Percentiles rank a stretch among this genome's conserved stretches.
phyloP scores from a whole-genome alignment of 192 early-diverging fungal genomes.

The Rhizoclosmatium sp. region DNA sequence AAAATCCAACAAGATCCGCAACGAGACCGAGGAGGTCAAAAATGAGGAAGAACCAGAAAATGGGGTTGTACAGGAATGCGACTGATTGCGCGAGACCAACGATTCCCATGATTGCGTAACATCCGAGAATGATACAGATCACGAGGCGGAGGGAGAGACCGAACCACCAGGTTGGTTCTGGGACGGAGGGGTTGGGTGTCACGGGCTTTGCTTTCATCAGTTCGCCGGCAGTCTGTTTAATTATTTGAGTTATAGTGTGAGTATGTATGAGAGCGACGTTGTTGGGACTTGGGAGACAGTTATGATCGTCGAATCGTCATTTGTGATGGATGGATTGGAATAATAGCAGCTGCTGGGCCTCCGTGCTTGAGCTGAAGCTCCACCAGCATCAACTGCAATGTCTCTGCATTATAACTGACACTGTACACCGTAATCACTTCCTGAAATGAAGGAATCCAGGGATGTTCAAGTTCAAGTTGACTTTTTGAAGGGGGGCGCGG shows the following conservation, averaged over 20 bases:
- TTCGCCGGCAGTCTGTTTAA: background rate
- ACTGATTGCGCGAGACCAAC: background rate
- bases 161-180: constrained; percentile 11
- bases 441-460: too few relatives aligned
- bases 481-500: too few relatives aligned
- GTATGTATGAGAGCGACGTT: too few relatives aligned
- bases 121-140: constrained; percentile 4
- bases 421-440: too few relatives aligned
- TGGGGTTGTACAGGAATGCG: constrained; percentile 17
- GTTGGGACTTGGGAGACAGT: too few relatives aligned
- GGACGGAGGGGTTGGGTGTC: constrained; percentile 5
- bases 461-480: too few relatives aligned
- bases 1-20: constrained; percentile 7
- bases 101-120: constrained; percentile 16
- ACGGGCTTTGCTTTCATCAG: constrained; percentile 15
- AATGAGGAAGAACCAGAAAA: constrained; percentile 28
- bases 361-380: too few relatives aligned
- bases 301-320: too few relatives aligned
- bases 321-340: too few relatives aligned
- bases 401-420: too few relatives aligned
- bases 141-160: constrained; percentile 1
- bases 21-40: constrained; percentile 11
- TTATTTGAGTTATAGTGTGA: background rate
- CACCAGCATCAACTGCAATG: too few relatives aligned
- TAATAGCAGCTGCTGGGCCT: too few relatives aligned